Base-by-base conservation (phyloP, 495 filamentous ascomycete genomes). In the Opeltia flavorubescens region DNA sequence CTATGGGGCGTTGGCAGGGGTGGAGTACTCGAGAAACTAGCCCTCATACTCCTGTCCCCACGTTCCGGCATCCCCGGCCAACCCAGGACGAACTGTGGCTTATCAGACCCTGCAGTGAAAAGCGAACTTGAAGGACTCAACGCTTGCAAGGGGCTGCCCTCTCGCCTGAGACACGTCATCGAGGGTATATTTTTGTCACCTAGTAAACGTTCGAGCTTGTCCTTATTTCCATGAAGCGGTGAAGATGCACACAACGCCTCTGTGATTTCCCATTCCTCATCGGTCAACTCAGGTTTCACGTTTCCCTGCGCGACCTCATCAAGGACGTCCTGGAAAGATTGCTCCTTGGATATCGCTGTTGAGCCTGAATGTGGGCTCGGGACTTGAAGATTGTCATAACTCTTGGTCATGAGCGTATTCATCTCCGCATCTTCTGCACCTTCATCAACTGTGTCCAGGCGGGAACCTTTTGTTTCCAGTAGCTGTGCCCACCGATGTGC, bases 401-500 rank as follows among this genome's bases (percentile, higher is more conserved):
- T 36, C 20, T 9, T 5, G 12, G n/a, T 39, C 43, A 30, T 36
- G 5, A 24, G 28, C 5, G 29, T n/a, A 18, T 38, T 34, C n/a
- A 46, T 21, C 15, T 30, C 25, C 3, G 20, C 12, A 7, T 41
- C 43, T 20, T 31, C 21, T 13, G 11, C 11, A 6, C 13, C 20
- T 20, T 49, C 36, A 15, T 30, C 25, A 20, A 51, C 12, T 11
- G 12, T 46, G 12, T n/a, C 29, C 7, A 50, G 48, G 5, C 43
- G 24, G n/a, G 12, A 11, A 13, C n/a, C 26, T 11, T 24, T 45
- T 18, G 28, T 21, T 3, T 33, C 20, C 27, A 42, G 24, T 21
- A 52, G 35, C 9, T 42, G 44, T n/a, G 35, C 33, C 53, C 53
- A 56, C 20, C 46, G 18, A 1, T 42, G 34, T 6, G 25, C 40